phyloP scores from a whole-genome alignment of 164 flowering plant species.

The Amborella trichopoda region DNA sequence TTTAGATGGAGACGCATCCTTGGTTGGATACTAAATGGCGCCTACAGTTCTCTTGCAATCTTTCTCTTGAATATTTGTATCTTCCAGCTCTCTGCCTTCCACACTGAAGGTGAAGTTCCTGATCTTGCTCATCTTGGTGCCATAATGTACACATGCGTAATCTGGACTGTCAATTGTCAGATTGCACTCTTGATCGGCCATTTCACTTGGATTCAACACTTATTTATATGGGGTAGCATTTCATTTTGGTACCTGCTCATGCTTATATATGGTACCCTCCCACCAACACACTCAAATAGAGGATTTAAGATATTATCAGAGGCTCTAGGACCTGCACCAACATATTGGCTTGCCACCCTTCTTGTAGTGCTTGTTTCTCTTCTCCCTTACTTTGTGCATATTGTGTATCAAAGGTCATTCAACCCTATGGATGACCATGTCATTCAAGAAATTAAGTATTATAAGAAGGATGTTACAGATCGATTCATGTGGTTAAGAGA shows the following conservation, averaged over 20 bases:
- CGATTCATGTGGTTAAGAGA: conserved; percentile 44
- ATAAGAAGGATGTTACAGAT: conserved; percentile 27
- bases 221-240: conserved; percentile 62
- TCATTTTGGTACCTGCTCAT: conserved; percentile 40
- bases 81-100: conserved; percentile 24
- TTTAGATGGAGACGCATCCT: conserved; percentile 41
- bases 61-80: conserved; percentile 22
- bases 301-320: conserved; percentile 27
- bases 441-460: conserved; percentile 48
- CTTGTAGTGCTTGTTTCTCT: conserved; percentile 23
- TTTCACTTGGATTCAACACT: conserved; percentile 62
- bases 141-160: conserved; percentile 30
- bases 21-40: conserved; percentile 49
- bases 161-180: conserved; percentile 60
- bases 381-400: conserved; percentile 37
- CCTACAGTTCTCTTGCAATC: conserved; percentile 28
- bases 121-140: conserved; percentile 38
- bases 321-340: conserved; percentile 33
- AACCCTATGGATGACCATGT: conserved; percentile 56
- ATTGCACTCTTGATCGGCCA: conserved; percentile 43
- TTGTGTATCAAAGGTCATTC: conserved; percentile 27
- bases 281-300: conserved; percentile 20
- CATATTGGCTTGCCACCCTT: conserved; percentile 34
- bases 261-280: conserved; percentile 22
- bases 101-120: conserved; percentile 19